phyloP scores from a whole-genome alignment of 2,329 filamentous ascomycete genomes.

The Colletotrichum incanum region DNA sequence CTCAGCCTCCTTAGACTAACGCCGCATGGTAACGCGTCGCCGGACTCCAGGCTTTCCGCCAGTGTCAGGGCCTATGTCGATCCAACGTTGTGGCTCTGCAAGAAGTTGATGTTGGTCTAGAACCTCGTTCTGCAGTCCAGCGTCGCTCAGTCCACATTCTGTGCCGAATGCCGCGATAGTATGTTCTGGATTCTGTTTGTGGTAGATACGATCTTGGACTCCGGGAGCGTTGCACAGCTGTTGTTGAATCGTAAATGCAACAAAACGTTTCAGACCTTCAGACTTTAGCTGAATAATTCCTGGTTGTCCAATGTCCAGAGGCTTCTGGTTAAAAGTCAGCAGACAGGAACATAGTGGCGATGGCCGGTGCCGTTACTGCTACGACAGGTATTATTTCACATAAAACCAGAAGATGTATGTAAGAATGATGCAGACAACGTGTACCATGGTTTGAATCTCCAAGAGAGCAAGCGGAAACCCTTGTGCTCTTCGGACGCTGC shows the following conservation, averaged over 20 bases:
- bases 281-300: not conserved
- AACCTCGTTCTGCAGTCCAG: not conserved
- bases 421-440: conserved; percentile 46
- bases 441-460: conserved; percentile 53
- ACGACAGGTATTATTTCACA: not conserved
- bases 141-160: no score
- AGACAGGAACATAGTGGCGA: not conserved
- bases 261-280: not conserved
- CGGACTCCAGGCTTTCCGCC: not conserved
- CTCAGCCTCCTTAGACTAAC: not conserved
- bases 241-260: not conserved
- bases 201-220: not conserved
- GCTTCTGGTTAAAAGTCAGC: not conserved
- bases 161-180: not conserved
- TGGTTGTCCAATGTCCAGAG: not conserved
- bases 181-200: not conserved
- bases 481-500: conserved; percentile 50
- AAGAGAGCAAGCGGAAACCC: conserved; percentile 55
- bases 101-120: not conserved
- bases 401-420: not conserved
- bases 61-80: not conserved
- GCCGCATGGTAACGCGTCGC: not conserved
- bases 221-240: not conserved
- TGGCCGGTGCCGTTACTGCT: no score
- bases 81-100: not conserved